Conservation (phyloP, 192 early-diverging fungal species). For the Thoreauomyces humboldtii region DNA sequence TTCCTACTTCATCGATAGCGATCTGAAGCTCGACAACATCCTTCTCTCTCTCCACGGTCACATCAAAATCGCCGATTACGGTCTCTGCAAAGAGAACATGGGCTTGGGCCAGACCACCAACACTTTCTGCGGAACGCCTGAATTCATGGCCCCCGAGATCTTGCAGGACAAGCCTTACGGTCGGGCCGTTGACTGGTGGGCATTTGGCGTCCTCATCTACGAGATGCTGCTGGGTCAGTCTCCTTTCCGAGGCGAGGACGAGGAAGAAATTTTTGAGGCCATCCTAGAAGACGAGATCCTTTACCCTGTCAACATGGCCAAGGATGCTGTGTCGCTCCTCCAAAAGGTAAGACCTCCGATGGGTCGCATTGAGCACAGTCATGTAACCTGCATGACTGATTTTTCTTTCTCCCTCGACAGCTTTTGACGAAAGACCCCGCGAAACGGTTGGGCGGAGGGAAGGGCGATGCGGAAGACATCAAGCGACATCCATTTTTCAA, state of each 20-base stretch:
- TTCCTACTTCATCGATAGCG: constrained; percentile 47
- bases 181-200: constrained; percentile 99
- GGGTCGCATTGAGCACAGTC: neutral
- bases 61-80: constrained; percentile 98
- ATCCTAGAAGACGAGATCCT: constrained; percentile 95
- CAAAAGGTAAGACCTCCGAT: constrained; percentile 61
- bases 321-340: constrained; percentile 87
- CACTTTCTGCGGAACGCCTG: constrained; percentile 97
- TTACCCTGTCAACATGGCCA: constrained; percentile 91
- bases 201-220: constrained; percentile 68
- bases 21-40: constrained; percentile 97
- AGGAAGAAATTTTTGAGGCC: constrained; percentile 97
- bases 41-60: constrained; percentile 88
- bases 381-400: neutral
- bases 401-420: constrained; percentile 28
- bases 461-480: constrained; percentile 87
- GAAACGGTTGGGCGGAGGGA: constrained; percentile 79
- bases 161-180: constrained; percentile 92
- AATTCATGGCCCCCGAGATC: constrained; percentile 99
- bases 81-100: constrained; percentile 97
- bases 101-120: constrained; percentile 80
- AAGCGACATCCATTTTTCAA: constrained; percentile 92
- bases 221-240: constrained; percentile 72
- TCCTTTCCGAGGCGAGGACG: constrained; percentile 93
- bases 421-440: constrained; percentile 86